Conservation (phyloP, 768 basidiomycete genomes). For the Paxillus rubicundulus region DNA sequence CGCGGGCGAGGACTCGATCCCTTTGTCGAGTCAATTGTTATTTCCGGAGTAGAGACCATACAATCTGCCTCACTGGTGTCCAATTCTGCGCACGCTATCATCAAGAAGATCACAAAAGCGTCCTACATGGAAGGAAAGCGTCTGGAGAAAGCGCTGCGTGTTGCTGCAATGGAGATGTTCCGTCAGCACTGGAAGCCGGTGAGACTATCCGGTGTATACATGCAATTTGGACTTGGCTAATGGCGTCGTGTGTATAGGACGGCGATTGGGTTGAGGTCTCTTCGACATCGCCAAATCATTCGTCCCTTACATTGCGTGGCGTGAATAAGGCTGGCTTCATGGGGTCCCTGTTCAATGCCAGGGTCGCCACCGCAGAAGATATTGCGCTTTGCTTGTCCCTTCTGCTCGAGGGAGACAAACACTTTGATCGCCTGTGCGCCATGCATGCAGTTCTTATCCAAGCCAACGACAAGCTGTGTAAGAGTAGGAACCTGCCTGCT, state of each 20-base stretch:
- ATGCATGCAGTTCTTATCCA: slow-evolving; percentile 35
- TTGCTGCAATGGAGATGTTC: slow-evolving; percentile 7
- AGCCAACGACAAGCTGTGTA: slow-evolving; percentile 34
- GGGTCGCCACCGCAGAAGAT: slow-evolving; percentile 25
- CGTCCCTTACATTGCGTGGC: slow-evolving; percentile 13
- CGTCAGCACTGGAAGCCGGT: slow-evolving; percentile 13
- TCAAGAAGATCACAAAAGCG: slow-evolving; percentile 1
- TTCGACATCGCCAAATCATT: not conserved
- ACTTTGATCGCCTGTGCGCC: slow-evolving; percentile 31
- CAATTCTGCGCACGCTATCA: not conserved
- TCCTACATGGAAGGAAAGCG: not conserved
- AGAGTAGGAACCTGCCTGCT: slow-evolving; percentile 15
- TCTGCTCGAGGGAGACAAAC: slow-evolving; percentile 17
- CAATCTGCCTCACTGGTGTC: slow-evolving; percentile 3
- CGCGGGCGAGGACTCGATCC: not conserved
- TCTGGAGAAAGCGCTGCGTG: slow-evolving; percentile 5
- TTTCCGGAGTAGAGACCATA: not conserved
- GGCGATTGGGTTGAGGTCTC: slow-evolving; percentile 8
- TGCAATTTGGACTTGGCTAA: not conserved
- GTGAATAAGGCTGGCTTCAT: slow-evolving; percentile 33
- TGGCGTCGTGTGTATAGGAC: slow-evolving; percentile 7
- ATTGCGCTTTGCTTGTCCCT: slow-evolving; percentile 29
- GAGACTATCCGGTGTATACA: not conserved
- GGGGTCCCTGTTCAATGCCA: slow-evolving; percentile 30
- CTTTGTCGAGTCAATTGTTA: slow-evolving; percentile 6